Evolutionary conservation across 805 yeast species (phyloP).

Genomic region (Hanseniaspora meyeri): DNA sequence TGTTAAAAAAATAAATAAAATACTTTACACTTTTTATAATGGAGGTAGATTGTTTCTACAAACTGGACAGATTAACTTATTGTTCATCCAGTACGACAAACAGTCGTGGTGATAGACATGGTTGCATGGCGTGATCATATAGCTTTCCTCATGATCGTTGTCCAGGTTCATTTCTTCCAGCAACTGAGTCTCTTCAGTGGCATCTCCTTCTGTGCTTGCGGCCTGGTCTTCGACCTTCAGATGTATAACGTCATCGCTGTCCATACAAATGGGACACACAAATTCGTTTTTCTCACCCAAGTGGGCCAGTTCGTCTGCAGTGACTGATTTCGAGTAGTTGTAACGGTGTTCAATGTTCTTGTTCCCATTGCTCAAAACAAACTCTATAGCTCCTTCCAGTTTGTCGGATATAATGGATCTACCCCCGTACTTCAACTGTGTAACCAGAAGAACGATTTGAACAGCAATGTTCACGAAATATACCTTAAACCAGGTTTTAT

Average conservation of each 20-base stretch:
- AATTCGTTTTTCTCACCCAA: background rate
- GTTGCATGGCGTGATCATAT: conserved; percentile 82
- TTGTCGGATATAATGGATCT: conserved; percentile 16
- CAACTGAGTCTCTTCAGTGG: conserved; percentile 17
- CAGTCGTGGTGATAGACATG: conserved; percentile 87
- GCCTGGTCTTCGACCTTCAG: background rate
- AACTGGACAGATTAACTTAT: conserved; percentile 85
- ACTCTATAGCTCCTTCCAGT: conserved; percentile 25
- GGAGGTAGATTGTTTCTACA: conserved; percentile 83
- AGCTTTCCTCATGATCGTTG: conserved; percentile 29
- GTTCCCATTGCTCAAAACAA: conserved; percentile 31
- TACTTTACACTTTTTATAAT: conserved; percentile 31
- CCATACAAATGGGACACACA: conserved; percentile 14
- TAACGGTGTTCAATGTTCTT: conserved; percentile 18
- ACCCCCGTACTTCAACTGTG: conserved; percentile 37
- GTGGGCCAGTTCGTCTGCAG: background rate
- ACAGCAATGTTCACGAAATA: conserved; percentile 43
- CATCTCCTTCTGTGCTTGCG: conserved; percentile 7
- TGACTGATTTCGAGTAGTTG: conserved; percentile 9
- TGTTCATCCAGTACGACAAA: conserved; percentile 84
- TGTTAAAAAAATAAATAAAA: background rate
- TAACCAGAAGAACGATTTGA: conserved; percentile 46
- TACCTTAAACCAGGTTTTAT: conserved; percentile 36
- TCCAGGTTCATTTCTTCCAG: background rate
- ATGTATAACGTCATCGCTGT: conserved; percentile 7